phyloP scores from a whole-genome alignment of 2,329 filamentous ascomycete genomes.

The Alternaria angustiovoidea region DNA sequence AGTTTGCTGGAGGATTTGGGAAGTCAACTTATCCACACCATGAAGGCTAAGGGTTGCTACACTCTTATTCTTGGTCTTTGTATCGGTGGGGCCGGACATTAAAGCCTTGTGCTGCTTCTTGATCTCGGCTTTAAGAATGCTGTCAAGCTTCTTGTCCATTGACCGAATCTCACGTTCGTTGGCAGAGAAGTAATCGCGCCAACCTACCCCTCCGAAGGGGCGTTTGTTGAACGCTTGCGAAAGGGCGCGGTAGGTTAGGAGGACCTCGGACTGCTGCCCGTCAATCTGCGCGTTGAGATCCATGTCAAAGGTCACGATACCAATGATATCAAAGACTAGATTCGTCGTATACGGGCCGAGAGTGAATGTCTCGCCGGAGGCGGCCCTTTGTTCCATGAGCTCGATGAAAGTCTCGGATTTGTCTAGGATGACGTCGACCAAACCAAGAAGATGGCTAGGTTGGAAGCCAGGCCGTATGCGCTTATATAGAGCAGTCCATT shows the following conservation, averaged over 20 bases:
- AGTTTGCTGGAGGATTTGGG: slow-evolving; percentile 40
- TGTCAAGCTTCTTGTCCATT: slow-evolving; percentile 21
- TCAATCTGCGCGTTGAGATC: slow-evolving; percentile 27
- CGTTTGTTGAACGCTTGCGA: slow-evolving; percentile 30
- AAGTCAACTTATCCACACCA: slow-evolving; percentile 22
- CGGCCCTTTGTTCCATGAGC: slow-evolving; percentile 25
- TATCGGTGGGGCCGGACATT: background rate
- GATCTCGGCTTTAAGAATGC: slow-evolving; percentile 25
- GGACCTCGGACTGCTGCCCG: slow-evolving; percentile 20
- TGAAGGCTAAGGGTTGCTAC: slow-evolving; percentile 25
- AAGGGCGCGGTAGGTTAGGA: slow-evolving; percentile 26
- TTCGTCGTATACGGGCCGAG: slow-evolving; percentile 27
- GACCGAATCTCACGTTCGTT: slow-evolving; percentile 24
- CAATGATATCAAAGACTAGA: slow-evolving; percentile 33
- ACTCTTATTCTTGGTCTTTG: slow-evolving; percentile 9
- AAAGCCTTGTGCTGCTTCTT: slow-evolving; percentile 17
- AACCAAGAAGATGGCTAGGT: slow-evolving; percentile 21
- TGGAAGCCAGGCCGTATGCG: slow-evolving; percentile 26
- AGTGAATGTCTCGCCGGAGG: slow-evolving; percentile 13
- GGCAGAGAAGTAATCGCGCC: slow-evolving; percentile 24
- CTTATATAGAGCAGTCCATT: slow-evolving; percentile 10
- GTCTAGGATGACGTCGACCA: slow-evolving; percentile 35
- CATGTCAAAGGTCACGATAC: slow-evolving; percentile 28
- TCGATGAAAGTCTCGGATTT: slow-evolving; percentile 34
- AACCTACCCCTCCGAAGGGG: slow-evolving; percentile 16